Conservation (phyloP, 78 protist genomes). For the Pigoraptor vietnamica region DNA sequence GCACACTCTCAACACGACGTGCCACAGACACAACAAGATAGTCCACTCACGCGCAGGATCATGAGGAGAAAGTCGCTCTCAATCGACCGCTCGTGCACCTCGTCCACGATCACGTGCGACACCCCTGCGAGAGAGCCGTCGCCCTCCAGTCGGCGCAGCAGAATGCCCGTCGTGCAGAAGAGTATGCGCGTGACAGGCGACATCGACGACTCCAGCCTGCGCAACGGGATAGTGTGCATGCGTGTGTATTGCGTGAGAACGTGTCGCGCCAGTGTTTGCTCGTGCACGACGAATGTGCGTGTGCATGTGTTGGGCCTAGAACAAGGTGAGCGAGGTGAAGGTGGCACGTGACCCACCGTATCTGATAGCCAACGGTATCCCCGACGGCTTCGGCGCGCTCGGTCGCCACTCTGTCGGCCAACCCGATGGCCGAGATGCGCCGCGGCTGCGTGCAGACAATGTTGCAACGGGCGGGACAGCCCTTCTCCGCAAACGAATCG, state of each 20-base stretch:
- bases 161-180: slow-evolving; percentile 76
- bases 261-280: background rate
- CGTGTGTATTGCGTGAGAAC: background rate
- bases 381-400: slow-evolving; percentile 60
- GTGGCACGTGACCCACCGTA: background rate
- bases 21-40: background rate
- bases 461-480: background rate
- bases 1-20: background rate
- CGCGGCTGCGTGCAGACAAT: slow-evolving; percentile 72
- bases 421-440: slow-evolving; percentile 54
- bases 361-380: slow-evolving; percentile 47
- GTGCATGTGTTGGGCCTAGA: background rate
- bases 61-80: slow-evolving; percentile 70
- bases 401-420: slow-evolving; percentile 74
- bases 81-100: slow-evolving; percentile 78
- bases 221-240: background rate
- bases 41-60: slow-evolving; percentile 29
- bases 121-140: slow-evolving; percentile 6
- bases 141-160: slow-evolving; percentile 42
- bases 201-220: background rate
- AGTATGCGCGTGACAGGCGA: slow-evolving; percentile 6
- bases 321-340: background rate
- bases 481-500: background rate
- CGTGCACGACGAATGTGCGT: background rate
- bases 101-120: slow-evolving; percentile 54